A percentile compares a stretch with the other conserved stretches of the same genome.
phyloP scores from a whole-genome alignment of 495 filamentous ascomycete species.

The Polyplosphaeria fusca region DNA sequence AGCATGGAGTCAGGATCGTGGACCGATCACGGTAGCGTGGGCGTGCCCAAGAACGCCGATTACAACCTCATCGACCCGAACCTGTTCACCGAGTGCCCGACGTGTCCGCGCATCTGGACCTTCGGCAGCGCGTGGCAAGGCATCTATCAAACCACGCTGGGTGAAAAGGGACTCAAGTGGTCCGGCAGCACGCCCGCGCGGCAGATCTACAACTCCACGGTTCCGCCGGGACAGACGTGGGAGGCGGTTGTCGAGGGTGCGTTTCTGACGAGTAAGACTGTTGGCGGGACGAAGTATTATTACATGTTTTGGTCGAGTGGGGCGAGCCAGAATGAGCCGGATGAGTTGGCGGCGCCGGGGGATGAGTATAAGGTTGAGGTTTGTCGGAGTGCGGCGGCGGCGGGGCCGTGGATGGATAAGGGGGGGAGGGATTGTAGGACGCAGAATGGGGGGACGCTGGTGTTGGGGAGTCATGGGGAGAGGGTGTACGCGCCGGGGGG shows the following conservation, averaged over 20 bases:
- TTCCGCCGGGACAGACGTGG: constrained; percentile 34
- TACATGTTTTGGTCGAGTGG: constrained; percentile 66
- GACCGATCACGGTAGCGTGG: constrained; percentile 52
- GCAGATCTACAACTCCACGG: constrained; percentile 54
- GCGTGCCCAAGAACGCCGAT: constrained; percentile 45
- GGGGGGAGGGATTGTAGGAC: constrained; percentile 51
- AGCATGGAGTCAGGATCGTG: constrained; percentile 61
- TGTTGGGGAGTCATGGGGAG: constrained; percentile 57
- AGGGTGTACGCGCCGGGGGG: constrained; percentile 67
- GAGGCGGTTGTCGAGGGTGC: constrained; percentile 45
- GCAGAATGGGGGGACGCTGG: constrained; percentile 56
- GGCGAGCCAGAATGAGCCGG: constrained; percentile 55
- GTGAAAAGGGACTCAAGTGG: constrained; percentile 36
- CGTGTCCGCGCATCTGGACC: constrained; percentile 51
- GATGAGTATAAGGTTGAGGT: constrained; percentile 65
- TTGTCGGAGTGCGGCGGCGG: constrained; percentile 54
- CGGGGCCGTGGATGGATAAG: constrained; percentile 47
- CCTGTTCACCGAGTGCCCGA: constrained; percentile 46
- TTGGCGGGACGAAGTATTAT: constrained; percentile 40
- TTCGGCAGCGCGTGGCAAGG: constrained; percentile 71
- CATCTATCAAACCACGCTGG: constrained; percentile 58
- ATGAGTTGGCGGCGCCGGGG: constrained; percentile 48
- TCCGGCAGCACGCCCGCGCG: constrained; percentile 36
- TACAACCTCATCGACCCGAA: constrained; percentile 73
- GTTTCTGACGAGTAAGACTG: constrained; percentile 34